Evolutionary conservation across 2,329 filamentous ascomycete species (phyloP), one percentile per base, ranked within the genome.

Genomic region (Penicillium hesseltinei): DNA sequence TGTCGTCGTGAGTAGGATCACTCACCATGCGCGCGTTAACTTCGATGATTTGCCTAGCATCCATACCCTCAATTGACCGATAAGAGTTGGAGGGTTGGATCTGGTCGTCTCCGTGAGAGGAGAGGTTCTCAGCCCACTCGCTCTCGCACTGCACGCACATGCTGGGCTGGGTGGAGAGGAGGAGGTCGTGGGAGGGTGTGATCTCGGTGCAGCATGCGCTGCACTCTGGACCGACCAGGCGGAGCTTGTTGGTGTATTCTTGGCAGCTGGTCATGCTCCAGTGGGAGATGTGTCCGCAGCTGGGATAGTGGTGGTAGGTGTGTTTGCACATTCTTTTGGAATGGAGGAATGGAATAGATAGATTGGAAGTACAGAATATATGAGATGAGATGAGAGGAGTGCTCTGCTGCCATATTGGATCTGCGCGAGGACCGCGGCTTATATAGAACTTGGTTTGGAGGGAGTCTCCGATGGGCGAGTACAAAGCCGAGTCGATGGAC

Each of bases 281-380:
- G 38, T 60, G 62, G 45, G 65, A 56, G 36, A 72, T 70, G 43
- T 72, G 70, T 15, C 70, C 68, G 47, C 69, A 72, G 35, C 11
- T 19, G 11, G 60, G 54, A 44, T 67, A 68, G 54, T 69, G 69
- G 45, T 70, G 66, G 43, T 66, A 69, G n/a, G 54, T 67, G 35
- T 66, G 54, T 8, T 58, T 47, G 36, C 69, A 71, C 69, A 72
- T 72, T n/a, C 8, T 58, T 21, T 13, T 13, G 21, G 4, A 19
- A 11, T 11, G 8, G 17, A 39, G 3, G 1, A 10, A 33, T 46
- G 19, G 13, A 25, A 25, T 25, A 23, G 19, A 25, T 40, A 33
- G 2, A 29, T 9, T 45, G 44, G 10, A 33, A 27, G 13, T 15
- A 38, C 23, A 33, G 11, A 4, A 7, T 19, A 29, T 40, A 35